Base-by-base conservation (phyloP, 2,329 filamentous ascomycete genomes). In the Atkinsonella texensis region DNA sequence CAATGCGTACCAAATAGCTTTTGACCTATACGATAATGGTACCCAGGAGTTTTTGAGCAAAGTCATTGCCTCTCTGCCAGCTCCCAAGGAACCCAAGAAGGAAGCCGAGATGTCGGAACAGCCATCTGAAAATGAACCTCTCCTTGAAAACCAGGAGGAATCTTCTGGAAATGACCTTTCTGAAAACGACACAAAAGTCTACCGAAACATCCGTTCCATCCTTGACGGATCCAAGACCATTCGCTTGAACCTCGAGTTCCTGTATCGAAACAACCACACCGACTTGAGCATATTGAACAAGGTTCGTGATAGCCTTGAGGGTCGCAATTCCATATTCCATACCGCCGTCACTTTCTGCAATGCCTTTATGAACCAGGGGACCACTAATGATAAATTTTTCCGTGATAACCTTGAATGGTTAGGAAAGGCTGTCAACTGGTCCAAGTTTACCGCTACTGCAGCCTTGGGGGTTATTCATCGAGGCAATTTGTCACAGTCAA, bases 361-460 rank as follows among this genome's bases (percentile, higher is more conserved):
- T 62, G 93, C 90, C 11, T 97, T 98, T 67, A 98, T 98, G 93
- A 95, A 98, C 66, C 90, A 95, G 50, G 94, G 93, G 53, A 98
- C 93, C 0, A 96, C 91, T 0, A 93, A 95, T 61, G 93, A 98
- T 71, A 94, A 91, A 63, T 98, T 98, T 73, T 97, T 98, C 81
- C 81, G 94, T 8, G 89, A 97, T 63, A 98, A 98, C 65, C 72
- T 98, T 23, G 93, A 98, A 58, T 98, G 93, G 93, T 73, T 98
- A 3, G 90, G 91, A 54, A 98, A 97, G 74, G 93, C 93, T 28
- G 89, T 97, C 46, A 98, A 98, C 73, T 98, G 93, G 93, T 96
- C 90, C 55, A 98, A 98, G 67, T 98, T 98, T 67, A 96, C 93
- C 0, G 93, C 93, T 13, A 98, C 93, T 4, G 93, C 93, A 52